Evolutionary conservation across 164 flowering plant genomes (phyloP).

Genomic region (Berberis thunbergii): DNA sequence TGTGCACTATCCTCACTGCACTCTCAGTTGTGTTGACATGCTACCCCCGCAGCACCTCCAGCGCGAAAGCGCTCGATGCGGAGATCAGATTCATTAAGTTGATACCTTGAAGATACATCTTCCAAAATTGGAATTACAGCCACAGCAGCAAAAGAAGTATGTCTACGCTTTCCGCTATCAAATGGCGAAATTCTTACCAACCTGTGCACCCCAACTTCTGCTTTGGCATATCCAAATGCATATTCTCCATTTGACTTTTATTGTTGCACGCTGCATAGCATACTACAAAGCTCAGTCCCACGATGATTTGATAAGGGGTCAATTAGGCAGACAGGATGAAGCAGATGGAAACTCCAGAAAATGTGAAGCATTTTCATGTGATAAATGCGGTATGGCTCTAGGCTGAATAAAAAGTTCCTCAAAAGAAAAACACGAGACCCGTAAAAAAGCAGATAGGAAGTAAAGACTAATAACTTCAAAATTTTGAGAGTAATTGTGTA

Average conservation of each 20-base stretch:
- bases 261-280: constrained; percentile 71
- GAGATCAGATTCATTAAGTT: constrained; percentile 89
- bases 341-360: no score
- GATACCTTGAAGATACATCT: constrained; percentile 51
- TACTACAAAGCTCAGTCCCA: not conserved
- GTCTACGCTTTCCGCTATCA: constrained; percentile 87
- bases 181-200: constrained; percentile 96
- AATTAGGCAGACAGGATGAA: no score
- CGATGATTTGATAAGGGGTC: no score
- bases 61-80: constrained; percentile 79
- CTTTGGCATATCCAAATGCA: constrained; percentile 96
- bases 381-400: no score
- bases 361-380: no score
- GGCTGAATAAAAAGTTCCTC: no score
- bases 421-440: no score
- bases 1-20: constrained; percentile 86
- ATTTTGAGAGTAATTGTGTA: no score
- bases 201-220: constrained; percentile 95
- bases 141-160: constrained; percentile 97
- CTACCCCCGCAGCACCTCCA: constrained; percentile 96
- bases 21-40: constrained; percentile 88
- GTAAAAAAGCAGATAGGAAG: no score
- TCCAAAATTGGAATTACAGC: constrained; percentile 89
- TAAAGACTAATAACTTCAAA: no score
- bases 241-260: constrained; percentile 89